Conservation (phyloP, 139 green algal genomes). For the Limnomonas spitsbergensis region DNA sequence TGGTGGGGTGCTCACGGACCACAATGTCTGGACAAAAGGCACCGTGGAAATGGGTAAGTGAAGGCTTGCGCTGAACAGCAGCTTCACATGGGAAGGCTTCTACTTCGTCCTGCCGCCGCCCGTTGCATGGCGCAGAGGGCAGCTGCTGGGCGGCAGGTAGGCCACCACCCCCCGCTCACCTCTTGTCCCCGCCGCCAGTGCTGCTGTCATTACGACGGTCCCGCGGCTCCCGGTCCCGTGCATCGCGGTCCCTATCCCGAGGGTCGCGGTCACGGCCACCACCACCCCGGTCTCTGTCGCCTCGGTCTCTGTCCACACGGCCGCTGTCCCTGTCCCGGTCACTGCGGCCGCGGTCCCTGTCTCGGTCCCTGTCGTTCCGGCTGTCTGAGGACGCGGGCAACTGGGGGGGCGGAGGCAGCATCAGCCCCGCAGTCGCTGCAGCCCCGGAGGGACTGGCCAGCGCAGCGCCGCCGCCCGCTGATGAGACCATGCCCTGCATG, state of each 20-base stretch:
- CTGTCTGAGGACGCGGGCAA: background rate
- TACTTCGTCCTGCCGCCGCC: no score
- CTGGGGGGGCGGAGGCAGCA: conserved; percentile 21
- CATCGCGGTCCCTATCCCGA: background rate
- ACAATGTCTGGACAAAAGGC: no score
- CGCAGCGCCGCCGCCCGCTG: conserved; percentile 10
- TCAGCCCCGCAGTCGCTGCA: conserved; percentile 9
- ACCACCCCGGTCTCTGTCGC: background rate
- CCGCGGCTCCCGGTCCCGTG: background rate
- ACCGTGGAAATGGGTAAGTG: no score
- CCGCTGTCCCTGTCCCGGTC: background rate
- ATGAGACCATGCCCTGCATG: background rate
- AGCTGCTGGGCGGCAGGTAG: no score
- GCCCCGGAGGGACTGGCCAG: conserved; percentile 2
- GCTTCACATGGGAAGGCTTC: no score
- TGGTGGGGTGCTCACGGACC: no score
- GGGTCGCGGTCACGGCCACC: background rate
- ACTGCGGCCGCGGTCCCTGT: background rate
- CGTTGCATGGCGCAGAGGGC: no score
- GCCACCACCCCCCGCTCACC: background rate
- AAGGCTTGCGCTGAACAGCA: no score
- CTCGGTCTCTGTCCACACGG: background rate
- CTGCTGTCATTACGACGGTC: conserved; percentile 19
- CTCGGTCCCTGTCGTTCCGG: conserved; percentile 17
- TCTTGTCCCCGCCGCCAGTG: background rate